Percentiles rank a stretch among this genome's conserved stretches.
Conservation (phyloP, 495 filamentous ascomycete species). For the Poronia punctata region DNA sequence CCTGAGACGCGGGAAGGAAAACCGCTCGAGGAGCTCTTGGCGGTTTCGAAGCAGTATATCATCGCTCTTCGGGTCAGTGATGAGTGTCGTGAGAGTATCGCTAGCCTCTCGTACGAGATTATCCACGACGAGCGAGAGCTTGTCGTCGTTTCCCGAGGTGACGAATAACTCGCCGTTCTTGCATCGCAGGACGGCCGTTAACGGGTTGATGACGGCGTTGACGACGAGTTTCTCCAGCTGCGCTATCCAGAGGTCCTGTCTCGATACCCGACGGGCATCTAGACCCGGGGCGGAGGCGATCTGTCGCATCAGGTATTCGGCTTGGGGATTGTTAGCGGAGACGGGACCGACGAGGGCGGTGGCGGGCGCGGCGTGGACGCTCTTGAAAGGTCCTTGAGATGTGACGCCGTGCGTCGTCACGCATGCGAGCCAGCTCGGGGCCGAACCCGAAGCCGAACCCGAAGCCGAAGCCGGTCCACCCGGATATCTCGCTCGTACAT, state of each 20-base stretch:
- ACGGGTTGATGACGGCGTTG: slow-evolving; percentile 73
- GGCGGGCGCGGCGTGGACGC: slow-evolving; percentile 60
- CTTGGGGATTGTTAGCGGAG: no score
- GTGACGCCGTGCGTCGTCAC: slow-evolving; percentile 70
- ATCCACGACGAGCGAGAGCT: slow-evolving; percentile 41
- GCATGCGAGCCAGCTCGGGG: slow-evolving; percentile 57
- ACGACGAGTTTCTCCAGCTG: slow-evolving; percentile 58
- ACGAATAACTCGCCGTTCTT: slow-evolving; percentile 67
- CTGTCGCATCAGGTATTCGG: slow-evolving; percentile 16
- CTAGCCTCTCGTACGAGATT: slow-evolving; percentile 60
- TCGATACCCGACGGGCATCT: slow-evolving; percentile 33
- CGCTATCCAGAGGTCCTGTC: slow-evolving; percentile 46
- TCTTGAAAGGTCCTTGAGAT: slow-evolving; percentile 48
- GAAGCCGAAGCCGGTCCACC: no score
- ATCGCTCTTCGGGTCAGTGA: slow-evolving; percentile 17
- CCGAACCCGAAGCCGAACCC: no score
- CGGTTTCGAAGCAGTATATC: slow-evolving; percentile 31
- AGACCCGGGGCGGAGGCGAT: slow-evolving; percentile 30
- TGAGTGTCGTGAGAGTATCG: slow-evolving; percentile 48
- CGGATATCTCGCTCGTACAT: slow-evolving; percentile 26
- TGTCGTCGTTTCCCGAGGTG: slow-evolving; percentile 48
- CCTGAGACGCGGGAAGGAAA: slow-evolving; percentile 17
- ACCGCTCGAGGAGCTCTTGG: slow-evolving; percentile 37
- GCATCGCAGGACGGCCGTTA: slow-evolving; percentile 66
- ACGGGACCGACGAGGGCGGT: slow-evolving; percentile 28